These are phyloP conservation scores for Sungouiozyma ichnusensis DNA, from an alignment of 805 yeast species.

Conservation along the genomic window DNA sequence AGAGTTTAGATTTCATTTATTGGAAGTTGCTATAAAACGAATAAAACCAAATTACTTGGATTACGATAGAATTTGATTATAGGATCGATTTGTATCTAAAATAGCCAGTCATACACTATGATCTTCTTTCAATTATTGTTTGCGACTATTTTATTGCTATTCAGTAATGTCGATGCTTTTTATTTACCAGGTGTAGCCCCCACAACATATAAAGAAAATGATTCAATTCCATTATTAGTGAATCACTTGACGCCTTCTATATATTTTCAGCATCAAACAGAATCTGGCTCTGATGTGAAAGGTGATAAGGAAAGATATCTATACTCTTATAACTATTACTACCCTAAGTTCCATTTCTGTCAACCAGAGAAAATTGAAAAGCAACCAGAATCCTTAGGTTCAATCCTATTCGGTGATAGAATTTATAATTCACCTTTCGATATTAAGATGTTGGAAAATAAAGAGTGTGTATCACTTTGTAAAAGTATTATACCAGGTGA, in stretches of 20 bases:
- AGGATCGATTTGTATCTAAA: too few species aligned
- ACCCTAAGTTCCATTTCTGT: slow-evolving; percentile 76
- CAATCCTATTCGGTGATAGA: slow-evolving; percentile 91
- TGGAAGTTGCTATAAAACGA: not conserved
- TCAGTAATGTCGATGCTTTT: slow-evolving; percentile 39
- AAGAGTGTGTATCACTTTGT: slow-evolving; percentile 63
- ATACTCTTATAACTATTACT: slow-evolving; percentile 76
- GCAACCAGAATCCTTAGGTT: slow-evolving; percentile 84
- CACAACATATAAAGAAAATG: slow-evolving; percentile 68
- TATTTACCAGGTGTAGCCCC: slow-evolving; percentile 97
- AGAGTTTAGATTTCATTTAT: too few species aligned
- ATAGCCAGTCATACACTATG: too few species aligned
- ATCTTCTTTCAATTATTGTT: not conserved
- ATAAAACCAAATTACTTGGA: too few species aligned
- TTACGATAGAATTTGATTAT: too few species aligned
- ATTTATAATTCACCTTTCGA: slow-evolving; percentile 87
- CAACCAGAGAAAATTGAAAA: slow-evolving; percentile 43
- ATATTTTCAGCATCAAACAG: slow-evolving; percentile 33
- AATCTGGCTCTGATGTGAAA: slow-evolving; percentile 29
- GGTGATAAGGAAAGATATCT: slow-evolving; percentile 41
- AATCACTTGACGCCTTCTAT: slow-evolving; percentile 83
- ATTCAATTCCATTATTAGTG: slow-evolving; percentile 66
- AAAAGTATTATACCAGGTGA: slow-evolving; percentile 42
- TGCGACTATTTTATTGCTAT: not conserved
- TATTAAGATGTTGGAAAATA: slow-evolving; percentile 64